Evolutionary conservation across 2,329 filamentous ascomycete genomes (phyloP).

Genomic region (Aspergillus floridensis): DNA sequence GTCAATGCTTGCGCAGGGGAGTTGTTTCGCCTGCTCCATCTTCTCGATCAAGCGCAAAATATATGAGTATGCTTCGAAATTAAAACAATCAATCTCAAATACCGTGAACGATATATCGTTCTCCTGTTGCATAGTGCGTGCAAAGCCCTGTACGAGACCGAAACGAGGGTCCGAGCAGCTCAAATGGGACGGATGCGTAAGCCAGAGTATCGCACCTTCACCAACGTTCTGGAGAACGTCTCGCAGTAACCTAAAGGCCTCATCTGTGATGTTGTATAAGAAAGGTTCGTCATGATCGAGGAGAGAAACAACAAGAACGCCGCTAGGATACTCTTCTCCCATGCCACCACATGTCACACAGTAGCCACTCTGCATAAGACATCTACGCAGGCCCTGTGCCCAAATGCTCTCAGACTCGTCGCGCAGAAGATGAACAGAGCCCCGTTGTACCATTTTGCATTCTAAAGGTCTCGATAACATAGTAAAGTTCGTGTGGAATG

Average conservation of each 20-base stretch:
- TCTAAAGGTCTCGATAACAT: too few species aligned
- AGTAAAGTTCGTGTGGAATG: too few species aligned
- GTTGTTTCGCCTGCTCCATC: neutral
- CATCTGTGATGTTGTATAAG: conserved; percentile 7
- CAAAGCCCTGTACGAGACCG: conserved; percentile 9
- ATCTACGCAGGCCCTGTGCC: too few species aligned
- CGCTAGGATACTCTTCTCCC: too few species aligned
- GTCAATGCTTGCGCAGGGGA: conserved; percentile 1
- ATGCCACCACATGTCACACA: too few species aligned
- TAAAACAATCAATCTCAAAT: conserved; percentile 14
- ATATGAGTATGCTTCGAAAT: neutral
- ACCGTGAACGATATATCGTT: conserved; percentile 7
- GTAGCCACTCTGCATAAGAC: too few species aligned
- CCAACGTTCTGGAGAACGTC: too few species aligned
- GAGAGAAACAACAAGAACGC: conserved; percentile 8
- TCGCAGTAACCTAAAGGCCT: neutral
- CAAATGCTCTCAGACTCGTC: too few species aligned
- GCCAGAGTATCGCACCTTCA: too few species aligned
- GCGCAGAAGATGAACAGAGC: too few species aligned
- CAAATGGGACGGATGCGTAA: conserved; percentile 1
- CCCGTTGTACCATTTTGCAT: too few species aligned
- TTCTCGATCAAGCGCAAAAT: too few species aligned
- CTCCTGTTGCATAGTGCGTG: conserved; percentile 15
- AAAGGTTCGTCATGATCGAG: conserved; percentile 16
- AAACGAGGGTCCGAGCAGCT: conserved; percentile 14